Evolutionary conservation across 306 rosid genomes (phyloP), one percentile per base, ranked within the genome.

Genomic region (Citrullus amarus): DNA sequence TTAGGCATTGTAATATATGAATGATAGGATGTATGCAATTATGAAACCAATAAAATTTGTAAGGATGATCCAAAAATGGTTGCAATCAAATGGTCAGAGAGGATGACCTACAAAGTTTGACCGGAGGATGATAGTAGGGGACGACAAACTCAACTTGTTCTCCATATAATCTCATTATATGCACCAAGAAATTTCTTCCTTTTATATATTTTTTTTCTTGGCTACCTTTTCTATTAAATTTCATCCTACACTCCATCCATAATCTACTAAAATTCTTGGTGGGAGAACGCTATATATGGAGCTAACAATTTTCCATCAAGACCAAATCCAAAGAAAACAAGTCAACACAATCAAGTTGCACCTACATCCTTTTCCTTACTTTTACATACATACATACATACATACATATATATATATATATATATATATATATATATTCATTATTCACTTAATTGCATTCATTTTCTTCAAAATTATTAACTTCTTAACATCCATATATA

Each of bases 121-220:
- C 74, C 39, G 5, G 39, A 66, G 13, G 69, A 44, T 17, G 0
- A 4, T 15, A 39, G 34, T 68, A 68, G 74, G 74, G 32, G 74
- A 68, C 74, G 74, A 68, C 74, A 68, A 68, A 68, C 30, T 20
- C 74, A 68, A 68, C 74, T 68, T 68, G 74, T 41, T 68, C 25
- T 65, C n/a, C 16, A 68, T 43, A 18, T 11, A 39, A 48, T 3
- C 53, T 38, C 53, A 4, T 25, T 25, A 25, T 22, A 63, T 63
- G 22, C 22, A 34, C 20, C 20, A 39, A 41, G 15, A 39, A 67
- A 39, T 67, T 67, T 39, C 8, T 67, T 1, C 4, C 48, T 28
- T 13, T 61, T 28, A 9, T 58, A 12, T 55, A 20, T 13, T 1
- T 22, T 2, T 2, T 9, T 36, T 4, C 1, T 4, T 36, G 39